Evolutionary conservation across 352 stramenopile species (phyloP).

Genomic region (Achlya hypogyna): DNA sequence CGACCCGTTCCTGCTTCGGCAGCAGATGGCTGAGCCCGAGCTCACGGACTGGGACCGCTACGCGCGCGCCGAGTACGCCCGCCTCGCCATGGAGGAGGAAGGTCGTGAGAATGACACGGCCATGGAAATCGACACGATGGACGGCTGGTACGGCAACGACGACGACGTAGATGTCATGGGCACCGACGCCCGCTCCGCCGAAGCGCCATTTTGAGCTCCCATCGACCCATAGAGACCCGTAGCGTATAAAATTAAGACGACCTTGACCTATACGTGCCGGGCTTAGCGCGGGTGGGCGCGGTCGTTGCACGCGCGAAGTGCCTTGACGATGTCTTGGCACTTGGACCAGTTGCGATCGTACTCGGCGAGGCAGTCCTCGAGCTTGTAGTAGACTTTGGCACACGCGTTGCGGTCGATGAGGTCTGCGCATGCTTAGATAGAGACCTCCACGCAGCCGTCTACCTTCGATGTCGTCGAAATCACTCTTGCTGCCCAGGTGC

Average conservation of each 20-base stretch:
- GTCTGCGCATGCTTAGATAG: conserved; percentile 31
- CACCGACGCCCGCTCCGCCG: conserved; percentile 28
- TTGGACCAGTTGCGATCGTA: conserved; percentile 81
- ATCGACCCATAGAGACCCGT: not conserved
- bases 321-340: conserved; percentile 70
- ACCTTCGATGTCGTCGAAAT: conserved; percentile 64
- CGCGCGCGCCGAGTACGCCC: conserved; percentile 94
- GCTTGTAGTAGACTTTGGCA: conserved; percentile 75
- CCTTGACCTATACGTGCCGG: not conserved
- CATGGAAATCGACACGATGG: conserved; percentile 86
- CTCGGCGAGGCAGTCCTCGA: conserved; percentile 77
- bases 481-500: conserved; percentile 74
- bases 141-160: conserved; percentile 82
- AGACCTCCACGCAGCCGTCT: not conserved
- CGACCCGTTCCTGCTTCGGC: conserved; percentile 95
- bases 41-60: conserved; percentile 97
- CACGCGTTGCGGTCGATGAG: conserved; percentile 82
- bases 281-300: not conserved
- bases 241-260: conserved; percentile 1
- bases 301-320: conserved; percentile 73
- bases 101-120: conserved; percentile 80
- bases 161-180: conserved; percentile 48
- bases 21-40: conserved; percentile 84
- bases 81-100: conserved; percentile 96
- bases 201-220: conserved; percentile 51